These are phyloP conservation scores for Mortierella sp. DNA, from an alignment of 371 early-diverging fungal genomes.

Conservation along the genomic window DNA sequence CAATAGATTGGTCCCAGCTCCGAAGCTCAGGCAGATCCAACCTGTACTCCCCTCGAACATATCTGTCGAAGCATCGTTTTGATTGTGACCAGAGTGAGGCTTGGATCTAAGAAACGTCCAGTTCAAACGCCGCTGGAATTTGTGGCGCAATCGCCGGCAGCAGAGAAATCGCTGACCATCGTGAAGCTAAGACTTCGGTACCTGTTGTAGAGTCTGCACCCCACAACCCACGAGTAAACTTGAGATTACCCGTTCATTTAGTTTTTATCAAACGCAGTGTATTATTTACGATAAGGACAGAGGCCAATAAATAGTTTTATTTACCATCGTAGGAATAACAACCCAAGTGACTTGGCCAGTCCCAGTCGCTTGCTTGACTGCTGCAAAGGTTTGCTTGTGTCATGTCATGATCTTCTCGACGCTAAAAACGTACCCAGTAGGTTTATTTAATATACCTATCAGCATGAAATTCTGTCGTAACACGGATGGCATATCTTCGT, in stretches of 20 bases:
- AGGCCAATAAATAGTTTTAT: too few relatives aligned
- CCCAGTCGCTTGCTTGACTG: conserved; percentile 26
- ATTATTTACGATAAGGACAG: conserved; percentile 21
- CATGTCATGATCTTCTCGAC: conserved; percentile 38
- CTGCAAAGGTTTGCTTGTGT: conserved; percentile 35
- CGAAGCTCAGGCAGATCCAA: conserved; percentile 72
- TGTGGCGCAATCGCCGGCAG: conserved; percentile 79
- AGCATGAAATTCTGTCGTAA: conserved; percentile 73
- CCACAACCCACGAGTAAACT: conserved; percentile 49
- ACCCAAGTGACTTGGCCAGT: conserved; percentile 40
- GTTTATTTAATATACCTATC: conserved; percentile 69
- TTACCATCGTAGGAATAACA: conserved; percentile 22
- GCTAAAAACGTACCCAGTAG: conserved; percentile 31
- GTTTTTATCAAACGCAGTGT: conserved; percentile 62
- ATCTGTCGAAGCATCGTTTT: conserved; percentile 55
- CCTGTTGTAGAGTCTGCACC: conserved; percentile 14
- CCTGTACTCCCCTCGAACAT: conserved; percentile 64
- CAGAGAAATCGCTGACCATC: conserved; percentile 83
- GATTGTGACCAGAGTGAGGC: conserved; percentile 55
- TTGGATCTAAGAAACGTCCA: conserved; percentile 59
- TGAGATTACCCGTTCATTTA: conserved; percentile 24
- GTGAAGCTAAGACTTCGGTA: conserved; percentile 60
- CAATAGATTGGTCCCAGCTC: conserved; percentile 59
- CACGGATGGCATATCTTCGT: conserved; percentile 65
- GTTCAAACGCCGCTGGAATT: conserved; percentile 70